Conservation (phyloP, 2,329 filamentous ascomycete genomes). For the Eutypella sp. region DNA sequence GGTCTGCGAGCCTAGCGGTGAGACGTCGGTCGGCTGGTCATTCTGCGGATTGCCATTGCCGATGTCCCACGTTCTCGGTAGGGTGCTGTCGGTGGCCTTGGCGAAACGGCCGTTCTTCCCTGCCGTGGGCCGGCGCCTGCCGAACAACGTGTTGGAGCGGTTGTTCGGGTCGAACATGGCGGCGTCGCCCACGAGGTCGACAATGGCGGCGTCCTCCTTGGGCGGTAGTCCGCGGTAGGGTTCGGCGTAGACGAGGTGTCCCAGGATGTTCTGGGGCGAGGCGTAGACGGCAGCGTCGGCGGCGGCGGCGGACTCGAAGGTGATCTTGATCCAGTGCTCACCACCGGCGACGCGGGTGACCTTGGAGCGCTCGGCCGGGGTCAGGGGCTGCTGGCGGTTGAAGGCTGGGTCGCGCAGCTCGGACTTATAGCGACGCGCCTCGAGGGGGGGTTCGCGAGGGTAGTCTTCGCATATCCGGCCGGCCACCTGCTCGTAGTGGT, state of each 20-base stretch:
- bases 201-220: conserved; percentile 57
- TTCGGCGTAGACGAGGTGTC: conserved; percentile 67
- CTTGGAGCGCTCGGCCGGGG: conserved; percentile 67
- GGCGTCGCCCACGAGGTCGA: conserved; percentile 41
- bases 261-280: conserved; percentile 68
- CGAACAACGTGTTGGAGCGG: conserved; percentile 6
- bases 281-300: conserved; percentile 65
- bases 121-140: conserved; percentile 18
- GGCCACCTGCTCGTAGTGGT: conserved; percentile 82
- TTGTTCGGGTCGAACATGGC: conserved; percentile 29
- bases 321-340: conserved; percentile 87
- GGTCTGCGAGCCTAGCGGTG: conserved; percentile 39
- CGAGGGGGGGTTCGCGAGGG: conserved; percentile 72
- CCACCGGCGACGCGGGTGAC: conserved; percentile 80
- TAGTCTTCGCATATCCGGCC: conserved; percentile 92
- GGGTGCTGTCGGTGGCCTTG: no score
- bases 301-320: conserved; percentile 69
- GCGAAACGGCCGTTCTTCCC: conserved; percentile 5
- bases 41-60: background rate
- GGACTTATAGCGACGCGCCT: conserved; percentile 65
- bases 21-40: no score
- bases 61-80: no score
- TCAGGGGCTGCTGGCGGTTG: conserved; percentile 60
- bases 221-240: conserved; percentile 62
- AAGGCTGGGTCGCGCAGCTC: conserved; percentile 69